These are phyloP conservation scores for Pharnaceum exiguum DNA, from an alignment of 148 eudicot species.

Conservation along the genomic window DNA sequence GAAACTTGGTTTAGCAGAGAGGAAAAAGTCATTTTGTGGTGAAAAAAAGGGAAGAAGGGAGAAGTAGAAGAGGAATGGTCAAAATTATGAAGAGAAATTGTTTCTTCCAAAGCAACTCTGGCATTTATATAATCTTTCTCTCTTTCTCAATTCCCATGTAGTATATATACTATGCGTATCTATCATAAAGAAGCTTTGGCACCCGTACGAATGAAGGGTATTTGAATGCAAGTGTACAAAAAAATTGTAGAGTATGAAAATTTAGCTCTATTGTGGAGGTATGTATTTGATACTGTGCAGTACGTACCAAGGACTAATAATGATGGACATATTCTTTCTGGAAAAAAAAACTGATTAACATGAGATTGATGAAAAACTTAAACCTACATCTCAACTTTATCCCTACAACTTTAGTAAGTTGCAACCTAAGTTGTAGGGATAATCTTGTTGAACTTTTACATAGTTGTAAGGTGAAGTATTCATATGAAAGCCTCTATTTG, in stretches of 20 bases:
- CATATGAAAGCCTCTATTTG: no score
- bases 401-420: no score
- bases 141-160: neutral
- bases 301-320: no score
- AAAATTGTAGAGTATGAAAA: neutral
- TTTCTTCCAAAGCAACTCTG: slow-evolving; percentile 38
- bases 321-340: no score
- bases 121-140: slow-evolving; percentile 26
- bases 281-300: no score
- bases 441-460: no score
- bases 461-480: no score
- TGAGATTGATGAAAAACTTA: no score
- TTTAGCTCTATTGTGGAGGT: neutral
- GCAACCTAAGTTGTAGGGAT: no score
- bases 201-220: slow-evolving; percentile 11
- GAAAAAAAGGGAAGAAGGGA: neutral
- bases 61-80: slow-evolving; percentile 25
- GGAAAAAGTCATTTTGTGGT: slow-evolving; percentile 8
- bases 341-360: no score
- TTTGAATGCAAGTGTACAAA: neutral
- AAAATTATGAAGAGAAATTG: slow-evolving; percentile 33
- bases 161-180: neutral
- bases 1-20: slow-evolving; percentile 9
- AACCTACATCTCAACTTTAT: no score
- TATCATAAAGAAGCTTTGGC: neutral